Conservation (phyloP, 441 rosid genomes). For the Adansonia grandidieri region DNA sequence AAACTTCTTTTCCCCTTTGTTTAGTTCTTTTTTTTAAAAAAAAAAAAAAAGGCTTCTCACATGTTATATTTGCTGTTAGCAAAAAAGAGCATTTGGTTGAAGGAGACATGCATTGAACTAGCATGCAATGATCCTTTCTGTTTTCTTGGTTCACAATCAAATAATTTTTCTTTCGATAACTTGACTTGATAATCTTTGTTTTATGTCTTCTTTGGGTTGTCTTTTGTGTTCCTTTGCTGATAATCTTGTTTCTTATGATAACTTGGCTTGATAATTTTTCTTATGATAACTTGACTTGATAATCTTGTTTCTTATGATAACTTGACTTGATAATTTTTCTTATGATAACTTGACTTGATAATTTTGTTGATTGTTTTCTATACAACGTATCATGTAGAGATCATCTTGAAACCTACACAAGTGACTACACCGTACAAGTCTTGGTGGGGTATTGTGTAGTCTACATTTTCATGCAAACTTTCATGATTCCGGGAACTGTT, state of each 20-base stretch:
- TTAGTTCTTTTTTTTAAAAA: not conserved
- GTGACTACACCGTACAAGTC: conserved; percentile 84
- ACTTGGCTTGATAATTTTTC: too few relatives aligned
- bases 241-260: too few relatives aligned
- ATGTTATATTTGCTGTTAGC: not conserved
- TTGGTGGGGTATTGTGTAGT: conserved; percentile 77
- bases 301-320: not conserved
- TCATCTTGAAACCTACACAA: conserved; percentile 79
- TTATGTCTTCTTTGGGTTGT: conserved; percentile 2
- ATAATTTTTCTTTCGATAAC: not conserved
- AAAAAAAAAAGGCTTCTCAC: not conserved
- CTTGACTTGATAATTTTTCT: too few relatives aligned
- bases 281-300: not conserved
- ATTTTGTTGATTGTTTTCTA: not conserved
- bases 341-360: too few relatives aligned
- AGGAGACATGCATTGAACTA: not conserved
- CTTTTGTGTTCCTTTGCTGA: not conserved
- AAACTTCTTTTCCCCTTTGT: not conserved
- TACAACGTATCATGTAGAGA: conserved; percentile 50
- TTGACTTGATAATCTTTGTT: not conserved
- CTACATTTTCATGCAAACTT: conserved; percentile 89
- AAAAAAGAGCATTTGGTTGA: not conserved
- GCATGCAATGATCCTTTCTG: not conserved
- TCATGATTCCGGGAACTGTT: conserved; percentile 91
- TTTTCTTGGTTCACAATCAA: not conserved